phyloP scores from a whole-genome alignment of 805 yeast species.

The Candida sphagnicola region DNA sequence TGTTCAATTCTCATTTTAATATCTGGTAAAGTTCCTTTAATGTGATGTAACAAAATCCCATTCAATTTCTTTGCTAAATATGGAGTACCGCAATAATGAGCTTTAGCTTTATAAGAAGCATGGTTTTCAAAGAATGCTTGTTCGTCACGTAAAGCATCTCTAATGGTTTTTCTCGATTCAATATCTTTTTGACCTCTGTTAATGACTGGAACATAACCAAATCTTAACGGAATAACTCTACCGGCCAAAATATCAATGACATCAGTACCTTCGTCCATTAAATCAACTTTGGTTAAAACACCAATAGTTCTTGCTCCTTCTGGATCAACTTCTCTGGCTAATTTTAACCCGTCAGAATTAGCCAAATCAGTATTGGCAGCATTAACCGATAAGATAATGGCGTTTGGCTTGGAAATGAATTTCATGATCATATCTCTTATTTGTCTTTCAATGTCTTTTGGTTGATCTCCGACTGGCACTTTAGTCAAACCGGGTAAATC shows the following conservation, averaged over 20 bases:
- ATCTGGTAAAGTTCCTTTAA: slow-evolving; percentile 67
- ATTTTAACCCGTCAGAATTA: slow-evolving; percentile 90
- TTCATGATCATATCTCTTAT: slow-evolving; percentile 90
- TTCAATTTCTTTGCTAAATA: slow-evolving; percentile 89
- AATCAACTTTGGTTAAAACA: slow-evolving; percentile 91
- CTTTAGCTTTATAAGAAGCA: slow-evolving; percentile 86
- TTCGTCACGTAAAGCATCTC: slow-evolving; percentile 83
- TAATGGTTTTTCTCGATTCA: slow-evolving; percentile 79
- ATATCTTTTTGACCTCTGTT: slow-evolving; percentile 97
- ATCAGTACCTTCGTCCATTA: slow-evolving; percentile 98
- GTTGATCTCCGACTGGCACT: slow-evolving; percentile 99
- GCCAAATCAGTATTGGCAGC: slow-evolving; percentile 97
- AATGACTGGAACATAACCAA: slow-evolving; percentile 95
- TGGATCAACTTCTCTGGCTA: slow-evolving; percentile 97
- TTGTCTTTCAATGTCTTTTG: slow-evolving; percentile 92
- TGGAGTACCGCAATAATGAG: slow-evolving; percentile 98
- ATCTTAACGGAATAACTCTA: slow-evolving; percentile 88
- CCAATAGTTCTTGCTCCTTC: slow-evolving; percentile 95
- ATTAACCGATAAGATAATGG: slow-evolving; percentile 89
- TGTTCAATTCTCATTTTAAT: slow-evolving; percentile 86
- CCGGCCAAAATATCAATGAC: slow-evolving; percentile 95
- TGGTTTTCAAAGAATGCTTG: slow-evolving; percentile 79
- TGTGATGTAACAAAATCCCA: slow-evolving; percentile 83
- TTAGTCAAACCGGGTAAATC: slow-evolving; percentile 97
- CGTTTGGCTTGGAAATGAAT: slow-evolving; percentile 92